These are phyloP conservation scores for Blastobotrys parvus DNA, from an alignment of 805 yeast genomes.

Conservation along the genomic window DNA sequence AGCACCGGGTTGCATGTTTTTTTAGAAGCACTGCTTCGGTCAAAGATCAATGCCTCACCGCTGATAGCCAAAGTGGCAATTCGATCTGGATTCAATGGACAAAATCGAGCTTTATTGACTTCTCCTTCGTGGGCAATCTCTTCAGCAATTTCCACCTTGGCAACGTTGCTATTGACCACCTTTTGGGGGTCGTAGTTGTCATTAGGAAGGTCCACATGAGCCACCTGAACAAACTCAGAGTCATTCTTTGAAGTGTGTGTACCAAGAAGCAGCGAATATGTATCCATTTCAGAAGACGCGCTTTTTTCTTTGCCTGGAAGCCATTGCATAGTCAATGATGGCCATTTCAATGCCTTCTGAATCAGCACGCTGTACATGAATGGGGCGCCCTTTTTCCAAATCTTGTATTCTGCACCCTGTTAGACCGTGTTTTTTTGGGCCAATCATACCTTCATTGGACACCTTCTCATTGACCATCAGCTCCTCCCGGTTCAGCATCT, in stretches of 20 bases:
- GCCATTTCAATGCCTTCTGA: conserved; percentile 51
- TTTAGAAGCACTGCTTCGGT: conserved; percentile 12
- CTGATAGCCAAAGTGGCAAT: conserved; percentile 47
- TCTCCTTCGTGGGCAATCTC: conserved; percentile 62
- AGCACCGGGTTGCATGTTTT: conserved; percentile 10
- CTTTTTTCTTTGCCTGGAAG: conserved; percentile 40
- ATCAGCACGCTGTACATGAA: conserved; percentile 47
- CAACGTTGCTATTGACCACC: conserved; percentile 5
- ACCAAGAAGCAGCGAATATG: conserved; percentile 49
- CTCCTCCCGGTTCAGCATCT: conserved; percentile 8
- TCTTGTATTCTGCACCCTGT: conserved; percentile 35
- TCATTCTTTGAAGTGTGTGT: conserved; percentile 53
- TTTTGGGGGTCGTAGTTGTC: conserved; percentile 7
- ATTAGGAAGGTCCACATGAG: conserved; percentile 30
- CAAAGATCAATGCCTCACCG: conserved; percentile 29
- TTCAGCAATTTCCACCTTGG: conserved; percentile 33
- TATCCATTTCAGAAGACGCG: conserved; percentile 21
- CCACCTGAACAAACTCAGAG: conserved; percentile 38
- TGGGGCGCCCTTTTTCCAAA: conserved; percentile 60
- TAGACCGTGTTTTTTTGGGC: too few species aligned
- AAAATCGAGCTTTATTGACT: conserved; percentile 52
- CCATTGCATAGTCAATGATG: conserved; percentile 54
- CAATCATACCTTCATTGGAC: conserved; percentile 16
- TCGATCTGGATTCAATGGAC: conserved; percentile 38
- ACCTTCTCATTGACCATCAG: conserved; percentile 18